Evolutionary conservation across 2,329 filamentous ascomycete genomes (phyloP).

Genomic region (Talaromyces sp.): DNA sequence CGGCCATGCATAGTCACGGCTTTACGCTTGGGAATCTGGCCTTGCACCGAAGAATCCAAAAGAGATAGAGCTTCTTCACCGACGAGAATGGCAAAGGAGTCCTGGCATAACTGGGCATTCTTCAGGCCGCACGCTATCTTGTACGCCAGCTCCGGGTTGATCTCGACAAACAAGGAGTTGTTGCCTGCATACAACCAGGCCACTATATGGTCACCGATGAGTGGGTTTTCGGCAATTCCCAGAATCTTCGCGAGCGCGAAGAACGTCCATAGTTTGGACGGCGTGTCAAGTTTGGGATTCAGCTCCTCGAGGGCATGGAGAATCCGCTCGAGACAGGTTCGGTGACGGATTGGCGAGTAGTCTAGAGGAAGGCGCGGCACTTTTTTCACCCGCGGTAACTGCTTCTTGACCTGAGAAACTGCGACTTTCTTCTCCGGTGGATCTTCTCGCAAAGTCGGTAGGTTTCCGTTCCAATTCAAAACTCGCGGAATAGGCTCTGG

Average conservation of each 20-base stretch:
- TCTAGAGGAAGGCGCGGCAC: constrained; percentile 34
- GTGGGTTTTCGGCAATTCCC: constrained; percentile 32
- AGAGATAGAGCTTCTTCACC: constrained; percentile 55
- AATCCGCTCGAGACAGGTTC: constrained; percentile 58
- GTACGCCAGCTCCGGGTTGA: constrained; percentile 58
- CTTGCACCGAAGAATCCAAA: constrained; percentile 11
- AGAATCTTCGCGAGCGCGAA: constrained; percentile 57
- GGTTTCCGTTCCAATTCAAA: background rate
- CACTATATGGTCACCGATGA: constrained; percentile 44
- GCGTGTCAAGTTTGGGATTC: constrained; percentile 56
- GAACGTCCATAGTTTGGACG: constrained; percentile 63
- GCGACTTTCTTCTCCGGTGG: background rate
- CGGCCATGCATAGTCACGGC: constrained; percentile 41
- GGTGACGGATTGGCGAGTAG: constrained; percentile 61
- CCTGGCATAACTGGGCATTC: constrained; percentile 28
- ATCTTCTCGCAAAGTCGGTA: constrained; percentile 8
- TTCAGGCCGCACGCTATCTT: constrained; percentile 47
- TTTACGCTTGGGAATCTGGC: constrained; percentile 11
- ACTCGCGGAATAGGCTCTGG: background rate
- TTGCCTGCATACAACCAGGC: constrained; percentile 54
- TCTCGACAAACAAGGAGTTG: constrained; percentile 58
- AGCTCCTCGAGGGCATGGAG: constrained; percentile 54
- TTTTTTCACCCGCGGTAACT: background rate
- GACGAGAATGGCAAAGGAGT: constrained; percentile 57
- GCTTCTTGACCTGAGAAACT: background rate